A percentile compares a stretch with the other conserved stretches of the same genome.
phyloP scores from a whole-genome alignment of 2,329 filamentous ascomycete species.

The Phoma sp. region DNA sequence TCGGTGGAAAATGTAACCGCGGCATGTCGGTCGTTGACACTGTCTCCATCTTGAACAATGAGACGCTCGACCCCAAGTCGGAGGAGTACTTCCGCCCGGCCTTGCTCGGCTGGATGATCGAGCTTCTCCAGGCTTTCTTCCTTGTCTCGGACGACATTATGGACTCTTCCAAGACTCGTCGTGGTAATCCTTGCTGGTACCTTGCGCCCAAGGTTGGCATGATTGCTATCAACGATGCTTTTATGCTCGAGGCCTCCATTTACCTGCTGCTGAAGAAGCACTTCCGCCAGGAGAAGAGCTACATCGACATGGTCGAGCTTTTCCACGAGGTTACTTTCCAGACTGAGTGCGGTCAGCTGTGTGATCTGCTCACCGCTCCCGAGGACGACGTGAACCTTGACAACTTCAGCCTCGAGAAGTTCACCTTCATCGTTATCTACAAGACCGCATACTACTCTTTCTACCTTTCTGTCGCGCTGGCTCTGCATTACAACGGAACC shows the following conservation, averaged over 20 bases:
- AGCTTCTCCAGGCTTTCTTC: constrained; percentile 98
- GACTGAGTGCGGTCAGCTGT: constrained; percentile 93
- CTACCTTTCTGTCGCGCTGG: constrained; percentile 93
- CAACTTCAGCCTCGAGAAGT: constrained; percentile 96
- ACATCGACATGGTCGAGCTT: constrained; percentile 90
- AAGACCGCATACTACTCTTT: constrained; percentile 99
- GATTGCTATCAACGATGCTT: constrained; percentile 97
- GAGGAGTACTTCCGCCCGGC: constrained; percentile 85
- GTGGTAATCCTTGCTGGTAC: constrained; percentile 97
- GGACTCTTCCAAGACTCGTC: constrained; percentile 93
- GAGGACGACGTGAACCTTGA: constrained; percentile 91
- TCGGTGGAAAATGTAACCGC: constrained; percentile 97
- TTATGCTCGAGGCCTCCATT: constrained; percentile 91
- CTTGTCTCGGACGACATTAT: constrained; percentile 98
- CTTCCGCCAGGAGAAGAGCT: constrained; percentile 85
- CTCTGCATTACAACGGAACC: constrained; percentile 81
- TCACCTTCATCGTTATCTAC: constrained; percentile 98
- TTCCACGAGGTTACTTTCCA: constrained; percentile 95
- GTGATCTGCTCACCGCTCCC: constrained; percentile 92
- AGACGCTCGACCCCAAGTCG: constrained; percentile 70
- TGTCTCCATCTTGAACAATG: constrained; percentile 75
- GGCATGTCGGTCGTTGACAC: constrained; percentile 98
- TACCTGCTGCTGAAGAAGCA: constrained; percentile 92
- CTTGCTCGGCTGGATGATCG: constrained; percentile 94
- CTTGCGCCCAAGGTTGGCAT: constrained; percentile 86